phyloP scores from a whole-genome alignment of 306 rosid genomes.

The Prunus dulcis region DNA sequence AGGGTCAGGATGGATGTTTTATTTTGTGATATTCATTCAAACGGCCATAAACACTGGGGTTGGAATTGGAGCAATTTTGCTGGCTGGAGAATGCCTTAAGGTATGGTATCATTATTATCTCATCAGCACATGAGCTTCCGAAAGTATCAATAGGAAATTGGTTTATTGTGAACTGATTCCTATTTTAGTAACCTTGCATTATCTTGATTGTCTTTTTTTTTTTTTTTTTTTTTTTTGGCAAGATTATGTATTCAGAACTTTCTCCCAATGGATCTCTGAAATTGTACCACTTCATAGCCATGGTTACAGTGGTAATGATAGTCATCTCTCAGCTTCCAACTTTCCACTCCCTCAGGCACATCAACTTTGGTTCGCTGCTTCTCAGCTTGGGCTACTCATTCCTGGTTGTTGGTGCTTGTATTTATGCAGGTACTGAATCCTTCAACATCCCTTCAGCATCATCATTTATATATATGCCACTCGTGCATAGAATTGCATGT shows the following conservation, averaged over 20 bases:
- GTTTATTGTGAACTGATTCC: neutral
- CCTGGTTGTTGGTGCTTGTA: conserved; percentile 69
- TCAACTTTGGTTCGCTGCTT: conserved; percentile 69
- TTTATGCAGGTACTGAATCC: conserved; percentile 53
- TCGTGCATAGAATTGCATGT: neutral
- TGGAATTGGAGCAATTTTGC: conserved; percentile 79
- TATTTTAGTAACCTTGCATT: neutral
- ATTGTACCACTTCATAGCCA: conserved; percentile 83
- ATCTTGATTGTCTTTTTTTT: neutral
- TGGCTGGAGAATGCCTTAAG: conserved; percentile 74
- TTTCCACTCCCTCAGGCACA: conserved; percentile 83
- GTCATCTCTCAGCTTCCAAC: conserved; percentile 80
- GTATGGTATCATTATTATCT: conserved; percentile 27
- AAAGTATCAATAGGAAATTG: no score
- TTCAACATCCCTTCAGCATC: neutral
- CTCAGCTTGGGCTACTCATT: conserved; percentile 75
- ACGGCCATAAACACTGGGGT: conserved; percentile 92
- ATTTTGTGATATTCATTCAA: conserved; percentile 84
- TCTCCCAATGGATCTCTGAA: conserved; percentile 71
- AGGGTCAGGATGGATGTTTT: conserved; percentile 97
- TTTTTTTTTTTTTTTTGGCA: neutral
- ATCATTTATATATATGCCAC: neutral
- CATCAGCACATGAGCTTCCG: neutral
- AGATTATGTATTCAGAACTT: conserved; percentile 74
- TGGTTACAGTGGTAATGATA: conserved; percentile 84